Evolutionary conservation across 1,284 basidiomycete genomes (phyloP).

Genomic region (Athelia psychrophila): DNA sequence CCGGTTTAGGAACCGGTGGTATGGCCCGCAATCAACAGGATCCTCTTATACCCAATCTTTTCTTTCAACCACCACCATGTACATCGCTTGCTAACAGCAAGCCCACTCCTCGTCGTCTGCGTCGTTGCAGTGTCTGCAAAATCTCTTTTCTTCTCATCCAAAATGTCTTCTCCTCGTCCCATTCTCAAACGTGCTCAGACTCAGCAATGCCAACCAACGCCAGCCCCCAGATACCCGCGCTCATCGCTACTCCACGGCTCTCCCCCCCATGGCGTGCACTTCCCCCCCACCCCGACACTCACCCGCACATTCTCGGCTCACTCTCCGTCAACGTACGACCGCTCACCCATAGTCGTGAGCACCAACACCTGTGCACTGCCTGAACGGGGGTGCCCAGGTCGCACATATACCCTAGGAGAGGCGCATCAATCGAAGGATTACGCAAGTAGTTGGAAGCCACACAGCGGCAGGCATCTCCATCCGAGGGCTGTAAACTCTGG

Average conservation of each 20-base stretch:
- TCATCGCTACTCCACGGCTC: constrained; percentile 18
- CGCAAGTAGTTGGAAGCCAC: constrained; percentile 10
- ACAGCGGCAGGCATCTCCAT: constrained; percentile 39
- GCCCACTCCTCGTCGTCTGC: too few species aligned
- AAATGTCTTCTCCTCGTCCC: constrained; percentile 29
- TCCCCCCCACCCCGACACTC: constrained; percentile 54
- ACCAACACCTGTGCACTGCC: constrained; percentile 67
- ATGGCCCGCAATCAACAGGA: too few species aligned
- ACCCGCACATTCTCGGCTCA: constrained; percentile 54
- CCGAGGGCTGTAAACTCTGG: constrained; percentile 35
- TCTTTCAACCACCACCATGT: too few species aligned
- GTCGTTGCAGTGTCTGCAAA: background rate
- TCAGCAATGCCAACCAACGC: constrained; percentile 6
- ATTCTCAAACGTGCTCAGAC: constrained; percentile 37
- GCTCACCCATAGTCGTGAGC: constrained; percentile 66
- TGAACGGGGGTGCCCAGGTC: constrained; percentile 66
- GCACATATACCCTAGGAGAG: constrained; percentile 53
- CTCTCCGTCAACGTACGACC: constrained; percentile 60
- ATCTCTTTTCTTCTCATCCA: background rate
- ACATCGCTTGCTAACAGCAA: too few species aligned
- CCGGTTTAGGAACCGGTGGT: too few species aligned
- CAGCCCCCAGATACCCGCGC: constrained; percentile 12
- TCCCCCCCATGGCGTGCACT: constrained; percentile 39
- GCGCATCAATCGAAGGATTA: constrained; percentile 9
- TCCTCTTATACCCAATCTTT: too few species aligned